Base-by-base conservation (phyloP, 164 flowering plant genomes). In the Piper longum region DNA sequence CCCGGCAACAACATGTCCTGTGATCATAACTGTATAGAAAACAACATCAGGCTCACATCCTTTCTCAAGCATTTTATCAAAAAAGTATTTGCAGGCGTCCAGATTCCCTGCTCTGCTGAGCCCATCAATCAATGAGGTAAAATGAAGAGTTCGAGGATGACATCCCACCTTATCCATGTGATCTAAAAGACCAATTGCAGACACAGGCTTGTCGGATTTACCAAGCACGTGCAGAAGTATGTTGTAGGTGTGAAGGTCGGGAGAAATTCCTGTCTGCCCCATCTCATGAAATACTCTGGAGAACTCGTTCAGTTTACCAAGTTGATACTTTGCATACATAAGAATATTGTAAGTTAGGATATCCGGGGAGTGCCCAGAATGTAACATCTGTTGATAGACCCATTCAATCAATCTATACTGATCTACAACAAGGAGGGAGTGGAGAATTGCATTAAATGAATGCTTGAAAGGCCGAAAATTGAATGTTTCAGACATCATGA, bases 91-190 rank as follows among this genome's bases (percentile, higher is more conserved):
- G 80, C 96, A 85, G 1, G 88, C 98, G 13, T 81, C 88, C 74
- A 90, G 62, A 68, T 93, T 84, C 43, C 97, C 96, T 56, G 91
- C 89, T 26, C 98, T 82, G 66, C 97, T 84, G 7, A 93, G 74
- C 60, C 98, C 98, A 73, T 93, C 90, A 16, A 93, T 85, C 71
- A 90, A 73, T 40, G 96, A 82, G 41, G 98, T 93, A 74, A 81
- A 93, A 76, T 93, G 98, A 64, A 86, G 83, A 71, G 82, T 79
- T 64, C 68, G 79, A 8, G 97, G 92, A 54, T 78, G 70, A 43
- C 81, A 56, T 48, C 96, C 95, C 9, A 71, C 81, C 61, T 85
- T 85, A 66, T 72, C 89, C 98, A 93, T 93, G 75, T 82, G 79
- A 62, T 80, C 83, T 70, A 92, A 64, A 59, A 89, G 86, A 54